A percentile compares a stretch with the other conserved stretches of the same genome.
Conservation (phyloP, 2,329 filamentous ascomycete species). For the Microsporum canis region DNA sequence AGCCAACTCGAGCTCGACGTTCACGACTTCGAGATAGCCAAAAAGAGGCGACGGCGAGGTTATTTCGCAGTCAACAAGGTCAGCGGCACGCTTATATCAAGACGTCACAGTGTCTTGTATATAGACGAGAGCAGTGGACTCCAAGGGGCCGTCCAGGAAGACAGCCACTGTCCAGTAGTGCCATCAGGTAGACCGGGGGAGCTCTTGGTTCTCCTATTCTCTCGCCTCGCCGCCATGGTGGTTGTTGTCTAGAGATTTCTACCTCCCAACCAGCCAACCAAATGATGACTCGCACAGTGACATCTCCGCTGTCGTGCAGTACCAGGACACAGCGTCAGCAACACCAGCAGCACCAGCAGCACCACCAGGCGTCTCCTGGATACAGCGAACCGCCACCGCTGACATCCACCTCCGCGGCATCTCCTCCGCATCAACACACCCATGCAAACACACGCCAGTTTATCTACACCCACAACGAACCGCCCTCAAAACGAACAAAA, state of each 20-base stretch:
- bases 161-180: neutral
- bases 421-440: neutral
- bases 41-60: constrained; percentile 4
- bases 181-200: neutral
- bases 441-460: neutral
- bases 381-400: neutral
- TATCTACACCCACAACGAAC: constrained; percentile 1
- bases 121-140: neutral
- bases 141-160: neutral
- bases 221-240: neutral
- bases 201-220: neutral
- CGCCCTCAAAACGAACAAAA: neutral
- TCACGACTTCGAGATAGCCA: neutral
- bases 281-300: constrained; percentile 4
- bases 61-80: neutral
- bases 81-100: neutral
- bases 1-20: neutral
- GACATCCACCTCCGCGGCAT: neutral
- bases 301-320: constrained; percentile 4
- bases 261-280: neutral
- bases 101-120: neutral
- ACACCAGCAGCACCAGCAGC: neutral
- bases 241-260: neutral
- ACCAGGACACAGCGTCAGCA: neutral
- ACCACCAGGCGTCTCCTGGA: neutral